Conservation (phyloP, 2,329 filamentous ascomycete genomes). For the Stachybotrys chartarum region DNA sequence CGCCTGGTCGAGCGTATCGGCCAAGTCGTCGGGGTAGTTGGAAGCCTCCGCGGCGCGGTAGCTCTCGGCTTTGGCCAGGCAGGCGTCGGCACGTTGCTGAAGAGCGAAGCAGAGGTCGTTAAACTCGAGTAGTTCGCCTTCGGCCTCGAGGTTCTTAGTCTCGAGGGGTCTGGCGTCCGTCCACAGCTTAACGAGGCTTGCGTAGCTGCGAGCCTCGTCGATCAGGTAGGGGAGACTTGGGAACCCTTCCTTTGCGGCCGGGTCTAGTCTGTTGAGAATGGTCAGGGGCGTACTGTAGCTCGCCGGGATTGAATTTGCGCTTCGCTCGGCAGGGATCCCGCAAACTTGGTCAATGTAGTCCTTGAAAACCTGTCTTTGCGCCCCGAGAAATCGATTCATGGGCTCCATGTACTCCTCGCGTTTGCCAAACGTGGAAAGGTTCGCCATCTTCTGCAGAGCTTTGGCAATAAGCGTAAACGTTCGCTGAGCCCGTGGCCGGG, state of each 20-base stretch:
- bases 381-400: conserved; percentile 82
- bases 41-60: conserved; percentile 30
- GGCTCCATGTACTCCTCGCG: conserved; percentile 99
- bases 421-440: conserved; percentile 83
- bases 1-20: conserved; percentile 41
- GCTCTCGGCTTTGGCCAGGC: conserved; percentile 41
- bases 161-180: conserved; percentile 46
- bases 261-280: conserved; percentile 75
- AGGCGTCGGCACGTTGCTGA: conserved; percentile 44
- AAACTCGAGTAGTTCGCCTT: conserved; percentile 48
- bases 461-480: conserved; percentile 91
- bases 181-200: conserved; percentile 77
- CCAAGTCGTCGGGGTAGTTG: conserved; percentile 27
- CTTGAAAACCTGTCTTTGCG: conserved; percentile 74
- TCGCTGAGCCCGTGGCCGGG: conserved; percentile 72
- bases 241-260: conserved; percentile 81
- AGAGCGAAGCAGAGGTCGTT: conserved; percentile 42
- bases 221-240: conserved; percentile 89
- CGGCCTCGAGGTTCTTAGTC: conserved; percentile 20
- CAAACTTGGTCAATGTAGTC: conserved; percentile 83
- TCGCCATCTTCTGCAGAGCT: conserved; percentile 82
- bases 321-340: conserved; percentile 66
- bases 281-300: conserved; percentile 90
- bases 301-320: conserved; percentile 60
- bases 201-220: conserved; percentile 79